These are phyloP conservation scores for Thalassiosira allenii DNA, from an alignment of 352 stramenopile species.

Conservation along the genomic window DNA sequence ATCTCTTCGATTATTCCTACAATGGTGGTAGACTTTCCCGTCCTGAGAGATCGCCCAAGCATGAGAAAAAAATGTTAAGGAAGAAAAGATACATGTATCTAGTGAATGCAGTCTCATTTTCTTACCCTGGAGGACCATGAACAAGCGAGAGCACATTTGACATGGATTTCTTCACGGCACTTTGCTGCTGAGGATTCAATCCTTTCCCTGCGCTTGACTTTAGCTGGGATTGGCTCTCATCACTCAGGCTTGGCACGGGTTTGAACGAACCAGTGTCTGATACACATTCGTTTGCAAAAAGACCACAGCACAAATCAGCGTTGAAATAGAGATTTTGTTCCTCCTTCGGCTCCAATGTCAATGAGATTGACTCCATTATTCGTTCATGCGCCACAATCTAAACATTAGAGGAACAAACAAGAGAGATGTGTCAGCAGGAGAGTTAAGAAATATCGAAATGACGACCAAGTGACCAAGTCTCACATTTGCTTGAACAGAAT, in stretches of 20 bases:
- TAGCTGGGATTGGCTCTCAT: no score
- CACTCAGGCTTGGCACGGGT: no score
- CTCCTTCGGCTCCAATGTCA: constrained; percentile 18
- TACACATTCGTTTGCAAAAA: background rate
- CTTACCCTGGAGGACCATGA: constrained; percentile 30
- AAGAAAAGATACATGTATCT: no score
- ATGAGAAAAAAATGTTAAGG: no score
- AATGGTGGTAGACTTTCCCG: constrained; percentile 34
- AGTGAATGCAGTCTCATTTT: no score
- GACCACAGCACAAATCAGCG: background rate
- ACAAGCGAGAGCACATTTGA: constrained; percentile 13
- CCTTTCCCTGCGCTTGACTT: no score
- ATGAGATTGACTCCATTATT: constrained; percentile 26
- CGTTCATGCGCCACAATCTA: constrained; percentile 22
- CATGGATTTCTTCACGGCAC: constrained; percentile 23
- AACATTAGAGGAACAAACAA: background rate
- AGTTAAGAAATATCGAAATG: background rate
- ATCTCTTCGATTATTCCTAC: constrained; percentile 36
- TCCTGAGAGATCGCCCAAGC: constrained; percentile 10
- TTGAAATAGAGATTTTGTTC: constrained; percentile 19
- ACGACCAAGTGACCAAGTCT: background rate
- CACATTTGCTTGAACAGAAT: constrained; percentile 28
- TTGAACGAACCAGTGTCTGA: no score
- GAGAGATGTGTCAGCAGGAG: background rate
- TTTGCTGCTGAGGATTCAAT: constrained; percentile 25